Percentiles rank a stretch among this genome's conserved stretches.
phyloP scores from a whole-genome alignment of 768 basidiomycete genomes.

The Boletus rufocinnamomeus region DNA sequence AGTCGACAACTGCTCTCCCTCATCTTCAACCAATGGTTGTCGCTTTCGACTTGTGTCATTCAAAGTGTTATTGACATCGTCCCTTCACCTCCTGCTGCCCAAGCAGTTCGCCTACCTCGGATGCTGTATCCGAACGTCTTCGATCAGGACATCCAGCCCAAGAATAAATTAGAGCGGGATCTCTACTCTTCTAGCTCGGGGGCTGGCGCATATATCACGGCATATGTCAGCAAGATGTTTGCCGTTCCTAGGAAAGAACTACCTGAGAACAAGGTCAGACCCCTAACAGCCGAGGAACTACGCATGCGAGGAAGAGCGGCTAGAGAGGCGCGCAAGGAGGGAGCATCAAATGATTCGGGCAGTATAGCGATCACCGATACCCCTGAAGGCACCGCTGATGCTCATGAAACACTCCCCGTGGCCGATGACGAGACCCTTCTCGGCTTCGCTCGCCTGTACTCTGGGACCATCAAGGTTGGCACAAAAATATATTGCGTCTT shows the following conservation, averaged over 20 bases:
- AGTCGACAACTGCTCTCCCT: conserved; percentile 77
- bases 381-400: conserved; percentile 1
- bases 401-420: background rate
- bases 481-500: conserved; percentile 70
- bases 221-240: conserved; percentile 99
- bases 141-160: conserved; percentile 58
- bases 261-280: conserved; percentile 81
- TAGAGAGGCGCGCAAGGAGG: conserved; percentile 43
- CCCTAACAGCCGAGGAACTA: conserved; percentile 83
- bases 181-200: conserved; percentile 71
- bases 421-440: conserved; percentile 65
- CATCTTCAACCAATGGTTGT: conserved; percentile 95
- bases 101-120: conserved; percentile 80
- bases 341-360: conserved; percentile 29
- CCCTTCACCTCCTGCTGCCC: conserved; percentile 84
- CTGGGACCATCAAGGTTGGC: conserved; percentile 74
- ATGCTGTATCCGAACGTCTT: conserved; percentile 86
- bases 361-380: conserved; percentile 9
- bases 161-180: conserved; percentile 81
- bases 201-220: conserved; percentile 63
- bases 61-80: conserved; percentile 91
- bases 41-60: conserved; percentile 89
- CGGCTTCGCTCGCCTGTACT: conserved; percentile 93
- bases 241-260: conserved; percentile 79
- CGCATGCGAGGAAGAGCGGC: conserved; percentile 60